Evolutionary conservation across 176 grass and related monocot genomes (phyloP), one percentile per base, ranked within the genome.

Genomic region (Hordeum vulgare): DNA sequence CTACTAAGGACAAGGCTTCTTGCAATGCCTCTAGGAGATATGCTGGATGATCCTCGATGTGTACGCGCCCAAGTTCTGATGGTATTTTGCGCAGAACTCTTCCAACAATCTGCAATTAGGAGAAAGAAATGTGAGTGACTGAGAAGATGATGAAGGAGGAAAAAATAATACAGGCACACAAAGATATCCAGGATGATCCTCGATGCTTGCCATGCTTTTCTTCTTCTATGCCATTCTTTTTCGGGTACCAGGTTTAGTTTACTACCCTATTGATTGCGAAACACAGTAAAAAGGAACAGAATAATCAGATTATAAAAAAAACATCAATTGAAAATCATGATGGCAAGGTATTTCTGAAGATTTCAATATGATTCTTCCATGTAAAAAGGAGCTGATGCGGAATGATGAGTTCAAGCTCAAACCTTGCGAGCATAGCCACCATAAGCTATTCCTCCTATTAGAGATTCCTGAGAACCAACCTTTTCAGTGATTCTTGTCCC

Each of bases 351-450:
- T 59, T 60, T 33, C 64, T 45, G 36, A 68, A 58, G 1, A 40
- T 8, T 54, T 56, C 47, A 71, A 40, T 70, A 29, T 41, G 3
- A 71, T 51, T 80, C 42, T 5, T 35, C 7, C 12, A 36, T 10
- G 10, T 40, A 28, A 53, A 60, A 49, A 86, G 17, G 49, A 61
- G 49, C 57, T 6, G 9, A 39, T 53, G 17, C 11, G 6, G 75
- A 35, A 4, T 17, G 3, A 61, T 41, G 54, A 61, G 74, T 51
- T 86, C 72, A 81, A 49, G 12, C 18, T 27, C 49, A 44, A 92
- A 98, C 96, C 92, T 98, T 98, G 68, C 89, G 88, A 80, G 96
- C 96, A 84, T 93, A 98, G 39, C 96, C 89, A 9, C 92, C 95
- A 86, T 94, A 98, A 77, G 95, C 95, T 86, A 98, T 98, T 78